Conservation (phyloP, 2,329 filamentous ascomycete genomes). For the Clonostachys rosea region DNA sequence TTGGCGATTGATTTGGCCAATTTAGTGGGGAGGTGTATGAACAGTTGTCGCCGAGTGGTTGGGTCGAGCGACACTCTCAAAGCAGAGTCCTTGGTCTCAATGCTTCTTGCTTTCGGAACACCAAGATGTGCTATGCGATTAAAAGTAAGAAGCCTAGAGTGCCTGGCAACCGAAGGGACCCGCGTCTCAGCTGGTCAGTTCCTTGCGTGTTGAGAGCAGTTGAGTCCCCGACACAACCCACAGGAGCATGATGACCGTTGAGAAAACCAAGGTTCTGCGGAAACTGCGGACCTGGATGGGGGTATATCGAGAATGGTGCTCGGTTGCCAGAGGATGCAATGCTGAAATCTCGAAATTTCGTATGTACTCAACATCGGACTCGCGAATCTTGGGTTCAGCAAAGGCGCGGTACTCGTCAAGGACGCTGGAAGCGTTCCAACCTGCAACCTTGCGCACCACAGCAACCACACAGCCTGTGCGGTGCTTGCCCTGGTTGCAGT, state of each 20-base stretch:
- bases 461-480: conserved; percentile 87
- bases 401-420: conserved; percentile 71
- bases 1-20: no score
- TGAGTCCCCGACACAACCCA: conserved; percentile 33
- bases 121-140: no score
- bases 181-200: neutral
- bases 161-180: no score
- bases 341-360: conserved; percentile 38
- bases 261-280: conserved; percentile 34
- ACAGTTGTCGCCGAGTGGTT: no score
- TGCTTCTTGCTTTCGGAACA: no score
- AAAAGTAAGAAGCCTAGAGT: no score
- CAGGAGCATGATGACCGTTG: conserved; percentile 31
- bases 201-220: conserved; percentile 9
- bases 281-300: conserved; percentile 27
- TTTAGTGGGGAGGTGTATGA: no score
- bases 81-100: no score
- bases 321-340: conserved; percentile 10
- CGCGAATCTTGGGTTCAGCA: conserved; percentile 54
- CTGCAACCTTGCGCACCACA: conserved; percentile 67
- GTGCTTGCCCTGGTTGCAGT: conserved; percentile 95
- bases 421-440: conserved; percentile 58
- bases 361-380: conserved; percentile 57
- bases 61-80: no score
- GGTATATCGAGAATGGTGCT: conserved; percentile 4